A percentile compares a stretch with the other conserved stretches of the same genome.
These are phyloP conservation scores for Nephromyces sp. DNA, from an alignment of 169 alveolate genomes.

Conservation along the genomic window DNA sequence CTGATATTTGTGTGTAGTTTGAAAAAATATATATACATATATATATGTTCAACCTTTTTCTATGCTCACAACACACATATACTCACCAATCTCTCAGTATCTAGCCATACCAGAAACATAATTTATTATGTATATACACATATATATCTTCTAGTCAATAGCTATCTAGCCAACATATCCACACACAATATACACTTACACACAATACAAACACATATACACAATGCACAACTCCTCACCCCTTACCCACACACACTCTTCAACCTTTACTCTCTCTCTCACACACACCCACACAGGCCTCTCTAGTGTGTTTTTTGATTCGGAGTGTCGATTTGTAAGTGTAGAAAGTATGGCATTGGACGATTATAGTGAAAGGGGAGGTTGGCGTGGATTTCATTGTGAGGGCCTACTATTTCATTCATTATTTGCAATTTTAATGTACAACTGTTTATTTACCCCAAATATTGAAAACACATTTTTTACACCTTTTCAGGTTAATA, in stretches of 20 bases:
- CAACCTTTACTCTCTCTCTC: not conserved
- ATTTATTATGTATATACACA: too few species aligned
- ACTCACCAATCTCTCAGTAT: too few species aligned
- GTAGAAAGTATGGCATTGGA: constrained; percentile 3
- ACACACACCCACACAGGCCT: not conserved
- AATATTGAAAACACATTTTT: not conserved
- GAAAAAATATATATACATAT: too few species aligned
- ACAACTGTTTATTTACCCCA: not conserved
- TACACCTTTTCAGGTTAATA: constrained; percentile 4
- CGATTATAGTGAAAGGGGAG: not conserved
- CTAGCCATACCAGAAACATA: too few species aligned
- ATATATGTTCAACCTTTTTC: too few species aligned
- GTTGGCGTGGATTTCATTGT: not conserved
- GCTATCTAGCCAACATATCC: too few species aligned
- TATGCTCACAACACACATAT: too few species aligned
- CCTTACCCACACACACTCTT: not conserved
- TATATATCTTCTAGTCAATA: too few species aligned
- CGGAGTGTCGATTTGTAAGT: not conserved
- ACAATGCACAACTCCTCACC: too few species aligned
- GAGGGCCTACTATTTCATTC: not conserved
- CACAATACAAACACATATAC: too few species aligned
- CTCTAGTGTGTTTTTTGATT: not conserved
- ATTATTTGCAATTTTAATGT: not conserved
- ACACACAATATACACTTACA: too few species aligned
- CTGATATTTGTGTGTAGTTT: too few species aligned